A percentile compares a stretch with the other conserved stretches of the same genome.
phyloP scores from a whole-genome alignment of 2,329 filamentous ascomycete genomes.

The Pseudogymnoascus sp. region DNA sequence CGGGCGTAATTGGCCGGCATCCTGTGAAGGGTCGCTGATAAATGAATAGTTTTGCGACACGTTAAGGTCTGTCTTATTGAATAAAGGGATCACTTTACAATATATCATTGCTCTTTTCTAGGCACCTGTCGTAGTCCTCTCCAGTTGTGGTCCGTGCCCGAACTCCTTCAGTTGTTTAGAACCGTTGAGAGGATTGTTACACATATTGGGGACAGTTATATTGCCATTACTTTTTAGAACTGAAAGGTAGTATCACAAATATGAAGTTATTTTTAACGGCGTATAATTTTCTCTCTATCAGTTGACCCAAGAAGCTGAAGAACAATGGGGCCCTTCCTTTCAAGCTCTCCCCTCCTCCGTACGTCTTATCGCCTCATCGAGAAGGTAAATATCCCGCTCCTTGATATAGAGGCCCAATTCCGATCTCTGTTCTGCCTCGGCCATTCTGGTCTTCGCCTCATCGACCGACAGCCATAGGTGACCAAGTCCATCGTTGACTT shows the following conservation, averaged over 20 bases:
- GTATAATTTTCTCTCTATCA: not conserved
- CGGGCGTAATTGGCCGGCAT: not conserved
- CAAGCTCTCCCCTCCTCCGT: not conserved
- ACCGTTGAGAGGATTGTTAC: not conserved
- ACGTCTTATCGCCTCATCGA: not conserved
- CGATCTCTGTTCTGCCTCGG: not conserved
- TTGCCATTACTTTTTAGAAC: not conserved
- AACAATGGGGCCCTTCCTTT: not conserved
- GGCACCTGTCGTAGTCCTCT: not conserved
- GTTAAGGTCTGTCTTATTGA: not conserved
- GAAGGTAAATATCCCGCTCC: slow-evolving; percentile 3
- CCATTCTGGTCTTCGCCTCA: not conserved
- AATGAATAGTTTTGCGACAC: not conserved
- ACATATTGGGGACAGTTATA: not conserved
- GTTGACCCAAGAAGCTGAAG: not conserved
- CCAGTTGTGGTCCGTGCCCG: not conserved
- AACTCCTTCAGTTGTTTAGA: not conserved
- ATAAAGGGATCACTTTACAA: not conserved
- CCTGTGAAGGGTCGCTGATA: not conserved
- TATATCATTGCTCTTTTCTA: not conserved
- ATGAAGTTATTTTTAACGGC: not conserved
- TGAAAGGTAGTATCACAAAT: not conserved
- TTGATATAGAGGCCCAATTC: slow-evolving; percentile 6
- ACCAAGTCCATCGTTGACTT: not conserved
- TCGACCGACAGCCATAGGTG: not conserved